Evolutionary conservation across 2,329 filamentous ascomycete species (phyloP), one percentile per base, ranked within the genome.

Genomic region (Rutstroemia sp.): DNA sequence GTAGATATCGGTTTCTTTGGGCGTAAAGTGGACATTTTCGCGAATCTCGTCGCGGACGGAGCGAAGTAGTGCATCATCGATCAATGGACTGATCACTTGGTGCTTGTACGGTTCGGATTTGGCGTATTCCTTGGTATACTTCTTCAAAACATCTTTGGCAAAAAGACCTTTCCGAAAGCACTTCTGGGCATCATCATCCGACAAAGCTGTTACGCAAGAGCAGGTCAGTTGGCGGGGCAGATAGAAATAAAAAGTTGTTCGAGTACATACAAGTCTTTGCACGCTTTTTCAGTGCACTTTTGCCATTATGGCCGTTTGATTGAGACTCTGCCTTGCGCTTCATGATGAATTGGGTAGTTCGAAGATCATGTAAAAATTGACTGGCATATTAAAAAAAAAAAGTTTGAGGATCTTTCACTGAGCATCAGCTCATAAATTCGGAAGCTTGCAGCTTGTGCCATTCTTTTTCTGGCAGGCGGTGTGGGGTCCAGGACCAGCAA

Each of bases 1-100:
- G 81, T 99, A 99, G 66, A 99, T 99, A 72, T 99, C 94, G 48
- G 94, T 99, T 73, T 99, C 94, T 73, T 99, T 99, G 65, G 92
- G 92, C 12, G 94, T 96, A 75, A 99, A 99, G 64, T 89, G 86
- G 64, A 99, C 88, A 69, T 96, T 92, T 64, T 87, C 80, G 72
- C 87, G 86, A 72, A 97, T 92, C 75, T 99, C 94, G 67, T 81
- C 75, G 69, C 94, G 91, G 58, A 99, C 94, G 55, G 82, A 79
- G 67, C 92, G 92, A 48, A 99, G 82, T 17, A 99, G 84, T 48
- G 77, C 72, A 65, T 92, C 87, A 72, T 94, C 78, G 70, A 97
- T 86, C 45, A 99, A 77, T 54, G 82, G 77, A 64, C 84, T 79
- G 68, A 99, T 96, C 51, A 99, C 92, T 64, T 88, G 88, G 71